phyloP scores from a whole-genome alignment of 2,329 filamentous ascomycete genomes.

The Penicillium glabrum region DNA sequence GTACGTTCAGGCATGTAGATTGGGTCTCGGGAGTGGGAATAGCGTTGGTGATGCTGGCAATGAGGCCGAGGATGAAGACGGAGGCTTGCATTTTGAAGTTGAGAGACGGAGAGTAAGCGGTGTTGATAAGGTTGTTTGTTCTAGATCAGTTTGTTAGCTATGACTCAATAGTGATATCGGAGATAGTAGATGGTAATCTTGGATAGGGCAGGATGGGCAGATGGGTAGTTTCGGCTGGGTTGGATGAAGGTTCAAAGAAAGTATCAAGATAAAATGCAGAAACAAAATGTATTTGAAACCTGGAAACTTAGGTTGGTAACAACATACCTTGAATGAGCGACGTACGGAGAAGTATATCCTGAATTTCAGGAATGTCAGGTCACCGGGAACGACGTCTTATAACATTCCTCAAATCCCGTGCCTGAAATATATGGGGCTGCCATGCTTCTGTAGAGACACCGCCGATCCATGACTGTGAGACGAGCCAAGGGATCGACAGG shows the following conservation, averaged over 20 bases:
- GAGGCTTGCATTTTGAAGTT: conserved; percentile 14
- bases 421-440: not conserved
- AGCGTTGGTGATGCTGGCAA: conserved; percentile 12
- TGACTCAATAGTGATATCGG: not conserved
- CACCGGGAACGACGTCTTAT: conserved; percentile 10
- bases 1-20: conserved; percentile 8
- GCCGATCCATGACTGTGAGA: not conserved
- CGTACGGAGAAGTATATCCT: not conserved
- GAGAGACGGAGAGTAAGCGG: not conserved
- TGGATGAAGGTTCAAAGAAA: too few species aligned
- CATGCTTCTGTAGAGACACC: not conserved
- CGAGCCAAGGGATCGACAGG: conserved; percentile 3
- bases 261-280: too few species aligned
- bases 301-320: too few species aligned
- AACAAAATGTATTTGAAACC: too few species aligned
- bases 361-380: conserved; percentile 10
- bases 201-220: too few species aligned
- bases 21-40: conserved; percentile 7
- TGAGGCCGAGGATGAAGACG: conserved; percentile 12
- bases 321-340: not conserved
- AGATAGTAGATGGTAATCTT: too few species aligned
- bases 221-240: too few species aligned
- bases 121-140: not conserved
- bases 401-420: conserved; percentile 6
- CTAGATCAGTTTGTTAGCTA: not conserved